A percentile compares a stretch with the other conserved stretches of the same genome.
Conservation (phyloP, 192 early-diverging fungal species). For the Rhizoclosmatium sp. region DNA sequence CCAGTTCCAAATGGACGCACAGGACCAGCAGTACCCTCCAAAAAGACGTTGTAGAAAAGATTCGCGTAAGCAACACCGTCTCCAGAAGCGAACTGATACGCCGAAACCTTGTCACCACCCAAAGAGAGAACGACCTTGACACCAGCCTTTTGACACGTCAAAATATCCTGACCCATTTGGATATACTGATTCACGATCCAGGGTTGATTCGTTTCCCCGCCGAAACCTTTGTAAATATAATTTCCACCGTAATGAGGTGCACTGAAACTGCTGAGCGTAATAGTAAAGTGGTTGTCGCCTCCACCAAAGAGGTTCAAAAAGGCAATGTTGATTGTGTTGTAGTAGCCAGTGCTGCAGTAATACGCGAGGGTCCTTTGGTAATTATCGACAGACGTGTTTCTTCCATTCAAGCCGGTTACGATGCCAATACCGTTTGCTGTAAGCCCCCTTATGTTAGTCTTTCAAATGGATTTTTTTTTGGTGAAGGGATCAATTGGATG, state of each 20-base stretch:
- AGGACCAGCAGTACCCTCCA: slow-evolving; percentile 26
- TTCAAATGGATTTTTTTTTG: slow-evolving; percentile 5
- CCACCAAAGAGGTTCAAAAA: slow-evolving; percentile 32
- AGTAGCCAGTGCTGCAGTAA: slow-evolving; percentile 31
- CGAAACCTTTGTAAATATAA: slow-evolving; percentile 20
- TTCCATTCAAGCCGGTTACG: background rate
- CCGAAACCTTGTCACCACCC: slow-evolving; percentile 26
- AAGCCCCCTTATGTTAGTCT: background rate
- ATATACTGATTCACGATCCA: slow-evolving; percentile 1
- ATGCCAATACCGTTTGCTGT: slow-evolving; percentile 32
- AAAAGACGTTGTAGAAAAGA: slow-evolving; percentile 30
- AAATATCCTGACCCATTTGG: slow-evolving; percentile 22
- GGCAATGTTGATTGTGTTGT: slow-evolving; percentile 30
- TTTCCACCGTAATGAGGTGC: slow-evolving; percentile 10
- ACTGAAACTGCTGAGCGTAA: slow-evolving; percentile 30
- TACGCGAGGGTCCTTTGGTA: slow-evolving; percentile 17
- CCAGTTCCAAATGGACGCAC: slow-evolving; percentile 34
- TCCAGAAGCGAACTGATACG: slow-evolving; percentile 8
- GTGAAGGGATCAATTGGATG: background rate
- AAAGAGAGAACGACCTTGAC: slow-evolving; percentile 24
- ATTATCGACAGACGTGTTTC: background rate
- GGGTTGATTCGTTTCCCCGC: slow-evolving; percentile 9
- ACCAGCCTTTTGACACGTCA: slow-evolving; percentile 1
- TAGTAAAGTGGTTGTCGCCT: slow-evolving; percentile 15
- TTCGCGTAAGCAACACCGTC: slow-evolving; percentile 24